These are phyloP conservation scores for Primulina huaijiensis DNA, from an alignment of 257 asterid genomes.

Conservation along the genomic window DNA sequence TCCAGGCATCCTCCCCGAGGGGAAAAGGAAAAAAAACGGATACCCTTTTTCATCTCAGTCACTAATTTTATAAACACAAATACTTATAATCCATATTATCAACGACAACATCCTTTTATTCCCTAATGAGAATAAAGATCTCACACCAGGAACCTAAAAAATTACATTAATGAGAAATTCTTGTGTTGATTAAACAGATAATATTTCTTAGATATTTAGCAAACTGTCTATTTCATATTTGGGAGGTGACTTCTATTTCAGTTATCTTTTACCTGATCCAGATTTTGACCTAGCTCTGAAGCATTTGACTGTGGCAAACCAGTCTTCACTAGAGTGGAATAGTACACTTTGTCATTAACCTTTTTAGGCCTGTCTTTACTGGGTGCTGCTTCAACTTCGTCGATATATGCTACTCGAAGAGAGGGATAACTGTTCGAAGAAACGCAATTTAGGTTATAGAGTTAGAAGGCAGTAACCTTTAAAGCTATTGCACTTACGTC, in stretches of 20 bases:
- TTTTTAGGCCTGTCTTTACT: slow-evolving; percentile 75
- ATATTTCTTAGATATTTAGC: neutral
- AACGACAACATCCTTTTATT: too few relatives aligned
- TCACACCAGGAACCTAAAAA: too few relatives aligned
- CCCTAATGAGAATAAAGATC: too few relatives aligned
- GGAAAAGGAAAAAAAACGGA: too few relatives aligned
- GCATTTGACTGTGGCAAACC: slow-evolving; percentile 85
- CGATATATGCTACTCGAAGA: slow-evolving; percentile 94
- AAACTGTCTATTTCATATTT: slow-evolving; percentile 4
- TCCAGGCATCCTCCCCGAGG: too few relatives aligned
- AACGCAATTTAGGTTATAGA: slow-evolving; percentile 24
- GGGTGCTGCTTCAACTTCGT: slow-evolving; percentile 89
- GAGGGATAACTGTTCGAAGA: slow-evolving; percentile 73
- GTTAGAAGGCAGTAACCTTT: slow-evolving; percentile 10
- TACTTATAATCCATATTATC: neutral
- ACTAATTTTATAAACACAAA: neutral
- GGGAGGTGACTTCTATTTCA: slow-evolving; percentile 9
- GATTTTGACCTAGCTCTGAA: slow-evolving; percentile 84
- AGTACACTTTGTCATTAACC: slow-evolving; percentile 80
- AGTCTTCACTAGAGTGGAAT: slow-evolving; percentile 92
- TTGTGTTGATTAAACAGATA: too few relatives aligned
- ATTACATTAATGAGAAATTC: too few relatives aligned
- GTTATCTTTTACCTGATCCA: slow-evolving; percentile 72
- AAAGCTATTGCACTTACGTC: slow-evolving; percentile 45
- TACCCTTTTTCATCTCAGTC: too few relatives aligned